Percentiles rank a stretch among this genome's conserved stretches.
These are phyloP conservation scores for Solanum boliviense DNA, from an alignment of 257 asterid species.

Conservation along the genomic window DNA sequence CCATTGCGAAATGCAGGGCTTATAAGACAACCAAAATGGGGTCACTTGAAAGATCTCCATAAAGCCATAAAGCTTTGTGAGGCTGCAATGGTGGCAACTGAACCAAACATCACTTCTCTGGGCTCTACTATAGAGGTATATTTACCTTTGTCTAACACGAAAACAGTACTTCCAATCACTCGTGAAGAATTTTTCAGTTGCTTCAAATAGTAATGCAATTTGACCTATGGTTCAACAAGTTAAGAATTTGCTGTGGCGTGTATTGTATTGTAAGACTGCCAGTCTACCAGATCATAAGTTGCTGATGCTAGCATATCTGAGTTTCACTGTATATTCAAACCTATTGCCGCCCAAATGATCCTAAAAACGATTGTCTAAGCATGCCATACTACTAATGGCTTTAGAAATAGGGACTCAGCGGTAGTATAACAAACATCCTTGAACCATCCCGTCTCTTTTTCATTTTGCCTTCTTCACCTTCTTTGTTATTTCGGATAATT, in stretches of 20 bases:
- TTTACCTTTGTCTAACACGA: not conserved
- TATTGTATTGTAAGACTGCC: not conserved
- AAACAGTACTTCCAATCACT: not conserved
- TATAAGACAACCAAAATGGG: conserved; percentile 75
- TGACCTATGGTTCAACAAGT: not conserved
- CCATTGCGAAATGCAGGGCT: conserved; percentile 30
- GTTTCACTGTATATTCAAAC: not conserved
- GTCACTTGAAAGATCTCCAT: conserved; percentile 74
- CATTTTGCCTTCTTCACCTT: not conserved
- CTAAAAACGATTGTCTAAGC: not conserved
- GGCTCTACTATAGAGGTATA: conserved; percentile 63
- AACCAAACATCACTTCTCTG: conserved; percentile 54
- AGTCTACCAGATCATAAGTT: not conserved
- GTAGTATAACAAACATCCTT: not conserved
- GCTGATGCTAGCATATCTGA: not conserved
- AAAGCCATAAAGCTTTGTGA: conserved; percentile 80
- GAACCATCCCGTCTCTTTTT: not conserved
- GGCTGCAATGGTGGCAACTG: conserved; percentile 67
- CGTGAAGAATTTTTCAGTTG: not conserved
- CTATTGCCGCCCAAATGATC: not conserved
- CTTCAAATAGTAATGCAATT: not conserved
- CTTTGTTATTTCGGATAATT: not conserved
- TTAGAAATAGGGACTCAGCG: not conserved
- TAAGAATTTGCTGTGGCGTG: not conserved
- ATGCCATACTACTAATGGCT: not conserved